These are phyloP conservation scores for Kickxella alabastrina DNA, from an alignment of 192 early-diverging fungal genomes.

Conservation along the genomic window DNA sequence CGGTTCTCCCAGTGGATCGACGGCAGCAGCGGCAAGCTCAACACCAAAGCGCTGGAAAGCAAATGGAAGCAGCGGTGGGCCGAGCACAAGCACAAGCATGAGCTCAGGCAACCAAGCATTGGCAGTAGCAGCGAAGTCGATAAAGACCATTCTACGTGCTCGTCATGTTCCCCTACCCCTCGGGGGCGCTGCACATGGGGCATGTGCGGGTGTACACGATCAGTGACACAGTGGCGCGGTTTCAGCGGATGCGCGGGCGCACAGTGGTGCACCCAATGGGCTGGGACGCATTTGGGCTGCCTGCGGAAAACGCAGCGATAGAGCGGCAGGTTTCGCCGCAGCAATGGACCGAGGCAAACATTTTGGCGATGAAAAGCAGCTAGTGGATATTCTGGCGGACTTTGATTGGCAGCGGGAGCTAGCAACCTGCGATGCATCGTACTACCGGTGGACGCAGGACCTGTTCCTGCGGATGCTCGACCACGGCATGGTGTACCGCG, in stretches of 20 bases:
- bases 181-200: constrained; percentile 90
- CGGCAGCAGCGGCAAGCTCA: constrained; percentile 31
- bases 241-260: constrained; percentile 68
- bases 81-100: constrained; percentile 19
- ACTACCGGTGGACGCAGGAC: constrained; percentile 94
- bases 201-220: constrained; percentile 97
- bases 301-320: constrained; percentile 96
- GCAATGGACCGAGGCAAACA: constrained; percentile 84
- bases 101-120: too few relatives aligned
- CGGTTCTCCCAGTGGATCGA: constrained; percentile 41
- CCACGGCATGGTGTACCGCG: constrained; percentile 80
- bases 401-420: constrained; percentile 95
- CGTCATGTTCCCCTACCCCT: constrained; percentile 96
- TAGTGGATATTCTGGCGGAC: constrained; percentile 67
- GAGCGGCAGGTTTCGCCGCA: too few relatives aligned
- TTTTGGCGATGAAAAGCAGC: constrained; percentile 77
- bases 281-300: constrained; percentile 98
- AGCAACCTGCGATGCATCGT: constrained; percentile 78
- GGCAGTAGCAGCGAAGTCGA: too few relatives aligned
- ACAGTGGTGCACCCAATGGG: constrained; percentile 89
- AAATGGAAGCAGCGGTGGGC: constrained; percentile 59
- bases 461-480: constrained; percentile 77
- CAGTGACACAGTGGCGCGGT: constrained; percentile 78
- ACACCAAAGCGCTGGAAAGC: constrained; percentile 56
- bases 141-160: constrained; percentile 84